Evolutionary conservation across 208 protist genomes (phyloP), one percentile per base, ranked within the genome.

Genomic region (Porcisia hertigi): DNA sequence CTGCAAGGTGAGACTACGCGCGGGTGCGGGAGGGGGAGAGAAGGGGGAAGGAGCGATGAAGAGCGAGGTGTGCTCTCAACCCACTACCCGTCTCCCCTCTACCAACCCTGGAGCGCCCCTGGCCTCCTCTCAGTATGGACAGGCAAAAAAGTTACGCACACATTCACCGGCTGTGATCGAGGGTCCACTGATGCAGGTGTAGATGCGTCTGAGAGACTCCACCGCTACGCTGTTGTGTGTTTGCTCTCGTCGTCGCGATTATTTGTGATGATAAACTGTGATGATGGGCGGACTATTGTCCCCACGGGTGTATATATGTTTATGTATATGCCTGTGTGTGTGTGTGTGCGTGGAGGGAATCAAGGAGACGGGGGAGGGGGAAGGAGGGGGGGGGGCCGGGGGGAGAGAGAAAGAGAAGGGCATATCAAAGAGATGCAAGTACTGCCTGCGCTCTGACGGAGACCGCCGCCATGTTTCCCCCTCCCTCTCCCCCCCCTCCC

Each of bases 251-350:
- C 6, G 60, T 6, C 11, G 11, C 36, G 41, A 9, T 30, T 67
- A 67, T 49, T 3, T 67, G 41, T 67, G 63, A n/a, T 65, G 0
- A 14, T 25, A 12, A 34, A 20, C 3, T 36, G 20, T 7, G 41
- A 1, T 9, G 23, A 67, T 52, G 39, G 20, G 23, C 8, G 41
- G 47, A 14, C 5, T 52, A 52, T 14, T 12, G 11, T 5, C 47
- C 47, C 47, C 47, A 52, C 47, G 11, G 11, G 11, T 12, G 11
- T 5, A 52, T 52, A 52, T 52, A 52, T 52, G 0, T 62, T 41
- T 81, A 65, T 67, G 25, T 57, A 30, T 39, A 55, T 73, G 30
- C 62, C 2, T 81, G 66, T 7, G 59, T 71, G 36, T 73, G 57
- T 76, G 63, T 70, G 34, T 76, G 5, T 1, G 11, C 11, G 47